phyloP scores from a whole-genome alignment of 2,329 filamentous ascomycete genomes.

The Hortaea werneckii region DNA sequence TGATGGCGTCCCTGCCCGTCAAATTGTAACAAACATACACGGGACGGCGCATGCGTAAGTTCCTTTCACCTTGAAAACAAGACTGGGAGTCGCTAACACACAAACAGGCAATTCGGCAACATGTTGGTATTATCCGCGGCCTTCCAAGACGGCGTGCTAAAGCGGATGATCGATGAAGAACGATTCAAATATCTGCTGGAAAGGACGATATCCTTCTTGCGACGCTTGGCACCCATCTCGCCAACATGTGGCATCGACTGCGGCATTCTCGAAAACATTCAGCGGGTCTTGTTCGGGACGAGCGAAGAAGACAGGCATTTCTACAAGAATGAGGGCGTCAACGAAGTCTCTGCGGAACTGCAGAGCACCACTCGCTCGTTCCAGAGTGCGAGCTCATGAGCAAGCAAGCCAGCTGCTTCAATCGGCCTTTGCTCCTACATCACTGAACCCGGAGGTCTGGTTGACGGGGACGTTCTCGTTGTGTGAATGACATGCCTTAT shows the following conservation, averaged over 20 bases:
- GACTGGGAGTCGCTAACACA: conserved; percentile 6
- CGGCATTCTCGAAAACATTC: conserved; percentile 54
- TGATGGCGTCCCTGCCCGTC: conserved; percentile 53
- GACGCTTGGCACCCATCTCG: conserved; percentile 58
- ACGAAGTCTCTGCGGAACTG: background rate
- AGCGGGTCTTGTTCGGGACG: conserved; percentile 24
- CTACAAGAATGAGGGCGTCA: conserved; percentile 15
- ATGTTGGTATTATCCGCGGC: conserved; percentile 80
- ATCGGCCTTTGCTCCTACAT: no score
- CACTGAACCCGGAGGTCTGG: no score
- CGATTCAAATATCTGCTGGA: conserved; percentile 52
- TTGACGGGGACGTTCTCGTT: no score
- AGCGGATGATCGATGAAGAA: conserved; percentile 45
- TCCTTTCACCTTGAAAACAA: conserved; percentile 16
- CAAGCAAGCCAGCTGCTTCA: no score
- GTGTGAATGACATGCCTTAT: no score
- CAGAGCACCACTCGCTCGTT: no score
- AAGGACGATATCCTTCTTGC: conserved; percentile 68
- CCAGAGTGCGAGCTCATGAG: no score
- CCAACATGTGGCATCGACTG: conserved; percentile 66
- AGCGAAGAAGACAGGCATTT: conserved; percentile 6
- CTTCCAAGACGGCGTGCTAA: conserved; percentile 50
- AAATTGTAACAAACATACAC: conserved; percentile 92
- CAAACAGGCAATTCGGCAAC: conserved; percentile 83
- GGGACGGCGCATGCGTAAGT: conserved; percentile 91